Base-by-base conservation (phyloP, 208 protist genomes). In the Leishmania braziliensis region DNA sequence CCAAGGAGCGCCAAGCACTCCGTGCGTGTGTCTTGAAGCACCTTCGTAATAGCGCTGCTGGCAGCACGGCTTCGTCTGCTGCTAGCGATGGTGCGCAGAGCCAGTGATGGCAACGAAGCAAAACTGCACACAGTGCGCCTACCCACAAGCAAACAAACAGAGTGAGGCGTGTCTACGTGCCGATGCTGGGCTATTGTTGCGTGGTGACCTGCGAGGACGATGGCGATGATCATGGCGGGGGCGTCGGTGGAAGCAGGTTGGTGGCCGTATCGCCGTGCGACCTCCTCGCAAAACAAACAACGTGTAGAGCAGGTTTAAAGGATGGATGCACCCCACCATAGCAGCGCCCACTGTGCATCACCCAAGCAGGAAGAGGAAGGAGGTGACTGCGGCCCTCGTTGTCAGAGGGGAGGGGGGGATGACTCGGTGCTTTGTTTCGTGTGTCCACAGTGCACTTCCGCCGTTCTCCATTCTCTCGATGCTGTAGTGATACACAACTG, bases 11-110 rank as follows among this genome's bases (percentile, higher is more conserved):
- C 16, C 69, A 84, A 23, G 85, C 77, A 58, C 84, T 97, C 50
- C 88, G 91, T 9, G 78, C 82, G 36, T 97, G 94, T 79, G 91
- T 96, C 20, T 82, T 92, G 43, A 74, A 78, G 75, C 83, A 93
- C 73, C 72, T 85, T 26, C 82, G 77, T 33, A 39, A 33, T 48
- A 53, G 36, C 36, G 20, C 54, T 48, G 53, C 33, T 51, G 69
- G 69, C 20, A 33, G 43, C 20, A 53, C 9, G 20, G 20, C 39
- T 6, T n/a, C 66, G 18, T 71, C 33, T 48, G 20, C 29, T 48
- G 66, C 66, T 18, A 50, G 26, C 46, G 5, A 4, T 73, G 69
- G 43, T 14, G 10, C 39, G 14, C 69, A 51, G 46, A 73, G 20
- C 6, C 43, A n/a, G 69, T 73, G 46, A 73, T 73, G 33, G 16